phyloP scores from a whole-genome alignment of 2,329 filamentous ascomycete genomes.

The Phaeomoniella chlamydospora region DNA sequence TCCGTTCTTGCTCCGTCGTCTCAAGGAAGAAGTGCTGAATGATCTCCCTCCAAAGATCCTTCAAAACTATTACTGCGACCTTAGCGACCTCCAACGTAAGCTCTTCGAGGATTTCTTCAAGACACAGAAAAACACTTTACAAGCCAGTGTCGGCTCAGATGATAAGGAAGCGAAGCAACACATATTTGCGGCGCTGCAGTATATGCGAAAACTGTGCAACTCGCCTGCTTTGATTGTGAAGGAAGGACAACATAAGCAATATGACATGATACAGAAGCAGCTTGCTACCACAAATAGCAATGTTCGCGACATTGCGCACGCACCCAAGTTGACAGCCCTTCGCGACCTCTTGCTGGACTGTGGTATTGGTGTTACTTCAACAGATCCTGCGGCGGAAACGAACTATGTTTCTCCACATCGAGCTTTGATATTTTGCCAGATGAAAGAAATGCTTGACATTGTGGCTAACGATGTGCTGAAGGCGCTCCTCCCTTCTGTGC shows the following conservation, averaged over 20 bases:
- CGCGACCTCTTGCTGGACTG: constrained; percentile 95
- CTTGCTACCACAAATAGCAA: constrained; percentile 66
- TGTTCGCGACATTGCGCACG: constrained; percentile 73
- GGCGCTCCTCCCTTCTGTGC: constrained; percentile 80
- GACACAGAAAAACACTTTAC: constrained; percentile 79
- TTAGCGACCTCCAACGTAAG: constrained; percentile 85
- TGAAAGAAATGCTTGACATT: constrained; percentile 99
- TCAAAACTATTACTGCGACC: constrained; percentile 98
- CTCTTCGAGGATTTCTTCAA: constrained; percentile 94
- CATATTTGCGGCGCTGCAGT: constrained; percentile 97
- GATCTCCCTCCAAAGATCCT: constrained; percentile 96
- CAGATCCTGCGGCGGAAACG: constrained; percentile 20
- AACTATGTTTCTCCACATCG: constrained; percentile 83
- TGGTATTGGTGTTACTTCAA: constrained; percentile 69
- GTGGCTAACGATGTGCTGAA: constrained; percentile 88
- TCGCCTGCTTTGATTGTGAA: constrained; percentile 94
- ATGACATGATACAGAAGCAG: constrained; percentile 71
- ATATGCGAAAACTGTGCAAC: constrained; percentile 99
- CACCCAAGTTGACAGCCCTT: constrained; percentile 81
- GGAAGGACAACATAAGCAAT: constrained; percentile 67
- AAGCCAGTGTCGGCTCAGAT: constrained; percentile 65
- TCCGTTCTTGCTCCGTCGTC: constrained; percentile 83
- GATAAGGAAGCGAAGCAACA: constrained; percentile 95
- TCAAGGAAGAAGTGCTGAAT: constrained; percentile 95
- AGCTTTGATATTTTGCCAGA: constrained; percentile 94